Percentiles rank a stretch among this genome's conserved stretches.
Conservation (phyloP, 495 filamentous ascomycete genomes). For the Neurospora africana region DNA sequence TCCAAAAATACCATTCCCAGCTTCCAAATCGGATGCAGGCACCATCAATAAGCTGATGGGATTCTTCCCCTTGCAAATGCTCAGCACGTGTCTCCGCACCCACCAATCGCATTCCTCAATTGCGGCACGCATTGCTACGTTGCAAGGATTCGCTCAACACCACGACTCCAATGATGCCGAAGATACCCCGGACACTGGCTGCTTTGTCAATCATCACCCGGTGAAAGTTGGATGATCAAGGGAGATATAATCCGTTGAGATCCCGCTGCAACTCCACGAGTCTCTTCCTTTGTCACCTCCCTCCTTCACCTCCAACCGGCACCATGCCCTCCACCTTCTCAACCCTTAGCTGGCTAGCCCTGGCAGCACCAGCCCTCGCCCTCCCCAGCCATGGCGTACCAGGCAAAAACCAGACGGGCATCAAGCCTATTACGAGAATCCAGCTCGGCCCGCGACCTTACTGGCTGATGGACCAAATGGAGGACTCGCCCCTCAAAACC, state of each 20-base stretch:
- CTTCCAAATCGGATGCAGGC: not conserved
- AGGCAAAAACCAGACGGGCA: slow-evolving; percentile 8
- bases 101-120: not conserved
- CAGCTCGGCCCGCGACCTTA: slow-evolving; percentile 48
- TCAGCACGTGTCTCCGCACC: not conserved
- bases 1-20: not conserved
- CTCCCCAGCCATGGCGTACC: slow-evolving; percentile 8
- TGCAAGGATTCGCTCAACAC: not conserved
- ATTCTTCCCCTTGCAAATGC: not conserved
- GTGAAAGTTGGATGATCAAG: not conserved
- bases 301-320: not conserved
- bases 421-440: slow-evolving; percentile 24
- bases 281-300: not conserved
- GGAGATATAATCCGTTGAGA: not conserved
- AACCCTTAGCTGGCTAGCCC: not conserved
- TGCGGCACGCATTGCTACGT: not conserved
- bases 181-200: not conserved
- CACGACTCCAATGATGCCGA: not conserved
- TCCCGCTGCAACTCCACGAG: not conserved
- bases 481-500: slow-evolving; percentile 43
- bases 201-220: not conserved
- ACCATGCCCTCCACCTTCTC: not conserved
- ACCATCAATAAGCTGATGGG: not conserved
- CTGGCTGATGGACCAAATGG: slow-evolving; percentile 51
- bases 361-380: slow-evolving; percentile 11